Base-by-base conservation (phyloP, 148 eudicot species). In the Fallopia convolvulus region DNA sequence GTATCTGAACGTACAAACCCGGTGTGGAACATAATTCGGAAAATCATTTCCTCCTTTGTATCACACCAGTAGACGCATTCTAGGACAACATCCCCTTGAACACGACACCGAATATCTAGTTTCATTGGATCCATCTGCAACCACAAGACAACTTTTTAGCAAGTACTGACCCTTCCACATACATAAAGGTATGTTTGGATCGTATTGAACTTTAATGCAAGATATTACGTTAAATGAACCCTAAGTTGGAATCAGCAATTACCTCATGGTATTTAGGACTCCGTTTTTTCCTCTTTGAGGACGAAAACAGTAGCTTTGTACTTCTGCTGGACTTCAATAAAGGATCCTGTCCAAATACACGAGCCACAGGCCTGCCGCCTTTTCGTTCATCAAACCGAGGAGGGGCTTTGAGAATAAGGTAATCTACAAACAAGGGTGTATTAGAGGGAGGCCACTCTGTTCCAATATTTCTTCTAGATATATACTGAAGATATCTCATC, bases 61-160 rank as follows among this genome's bases (percentile, higher is more conserved):
- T 87, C 94, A 32, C 80, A 79, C 79, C 88, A 75, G 84, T 92
- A 89, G 49, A 90, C 60, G 63, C 97, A 92, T 85, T 92, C 94
- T 50, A 90, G 80, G 56, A 90, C 91, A 63, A 92, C 86, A 83
- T 92, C 97, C 48, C 97, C 97, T 86, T 90, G 94, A 84, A 92
- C 81, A 77, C 81, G 93, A 23, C 84, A 79, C 79, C 78, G 91
- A 61, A 89, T 85, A 83, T 92, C 93, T 83, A 92, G 63, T 79
- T 92, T 90, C 52, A 88, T 85, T 58, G 87, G 77, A 80, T 91
- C 93, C 79, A 77, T 86, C 97, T 91, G 93, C 87, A 36, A 21
- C 72, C 72, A 68, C 41, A 33, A 68, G n/a, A 15, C 8, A 68
- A 18, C 44, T 23, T 66, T 33, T 68, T 17, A 66, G 72, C 72